Evolutionary conservation across 2,329 filamentous ascomycete species (phyloP).

Genomic region (Cladophialophora psammophila): DNA sequence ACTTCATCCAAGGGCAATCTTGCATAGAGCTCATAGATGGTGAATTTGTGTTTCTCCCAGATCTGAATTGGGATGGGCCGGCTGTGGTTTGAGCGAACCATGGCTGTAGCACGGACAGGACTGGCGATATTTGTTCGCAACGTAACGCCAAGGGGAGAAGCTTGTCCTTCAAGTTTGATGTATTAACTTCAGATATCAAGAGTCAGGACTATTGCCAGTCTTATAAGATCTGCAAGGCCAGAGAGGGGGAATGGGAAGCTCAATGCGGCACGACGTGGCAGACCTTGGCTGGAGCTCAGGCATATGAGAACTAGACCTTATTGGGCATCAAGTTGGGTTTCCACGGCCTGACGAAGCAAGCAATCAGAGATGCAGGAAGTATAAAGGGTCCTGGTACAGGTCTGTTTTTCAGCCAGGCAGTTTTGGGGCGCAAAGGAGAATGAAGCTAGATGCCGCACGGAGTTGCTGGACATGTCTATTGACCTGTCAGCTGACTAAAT

Average conservation of each 20-base stretch:
- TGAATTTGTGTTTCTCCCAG: slow-evolving; percentile 10
- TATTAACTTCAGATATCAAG: not conserved
- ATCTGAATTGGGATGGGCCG: not conserved
- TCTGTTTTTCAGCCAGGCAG: not conserved
- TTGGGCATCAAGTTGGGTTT: slow-evolving; percentile 1
- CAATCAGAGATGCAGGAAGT: not conserved
- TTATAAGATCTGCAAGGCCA: slow-evolving; percentile 5
- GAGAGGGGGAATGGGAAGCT: not conserved
- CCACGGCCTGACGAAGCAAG: not conserved
- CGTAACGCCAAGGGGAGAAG: not conserved
- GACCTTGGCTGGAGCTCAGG: not conserved
- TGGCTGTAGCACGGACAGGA: not conserved
- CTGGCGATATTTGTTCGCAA: not conserved
- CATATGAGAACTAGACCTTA: not conserved
- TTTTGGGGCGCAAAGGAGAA: not conserved
- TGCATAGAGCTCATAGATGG: slow-evolving; percentile 5
- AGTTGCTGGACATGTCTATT: not conserved
- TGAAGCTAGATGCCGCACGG: not conserved
- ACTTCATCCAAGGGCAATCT: not conserved
- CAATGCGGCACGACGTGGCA: slow-evolving; percentile 4
- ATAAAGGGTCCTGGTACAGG: not conserved
- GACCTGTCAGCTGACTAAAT: not conserved
- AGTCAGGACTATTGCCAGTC: not conserved
- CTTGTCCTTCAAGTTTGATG: not conserved
- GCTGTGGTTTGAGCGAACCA: slow-evolving; percentile 6